phyloP scores from a whole-genome alignment of 1,284 basidiomycete species.

The Albatrellus sp. region DNA sequence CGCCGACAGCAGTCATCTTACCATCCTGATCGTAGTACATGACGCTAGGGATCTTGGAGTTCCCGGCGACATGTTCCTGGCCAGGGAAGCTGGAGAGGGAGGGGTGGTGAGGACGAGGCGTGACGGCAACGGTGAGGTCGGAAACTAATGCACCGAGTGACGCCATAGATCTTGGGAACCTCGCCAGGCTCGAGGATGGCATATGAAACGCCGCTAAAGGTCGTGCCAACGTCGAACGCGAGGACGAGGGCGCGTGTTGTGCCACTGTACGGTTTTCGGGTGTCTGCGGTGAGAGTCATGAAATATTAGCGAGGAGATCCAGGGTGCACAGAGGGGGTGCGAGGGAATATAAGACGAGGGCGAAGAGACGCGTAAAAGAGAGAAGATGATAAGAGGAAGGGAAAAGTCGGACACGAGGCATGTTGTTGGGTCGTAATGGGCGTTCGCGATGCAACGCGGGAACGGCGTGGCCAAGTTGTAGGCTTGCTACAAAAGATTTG shows the following conservation, averaged over 20 bases:
- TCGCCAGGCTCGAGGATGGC: constrained; percentile 64
- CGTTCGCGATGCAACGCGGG: too few species aligned
- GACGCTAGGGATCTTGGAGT: constrained; percentile 67
- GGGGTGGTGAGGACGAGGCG: not conserved
- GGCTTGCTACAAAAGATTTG: too few species aligned
- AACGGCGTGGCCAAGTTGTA: too few species aligned
- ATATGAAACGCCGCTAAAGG: constrained; percentile 66
- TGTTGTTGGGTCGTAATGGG: too few species aligned
- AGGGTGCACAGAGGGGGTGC: not conserved
- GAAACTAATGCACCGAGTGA: constrained; percentile 42
- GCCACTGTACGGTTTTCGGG: constrained; percentile 61
- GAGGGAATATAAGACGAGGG: not conserved
- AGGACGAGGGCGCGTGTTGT: constrained; percentile 50
- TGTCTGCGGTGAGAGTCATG: constrained; percentile 30
- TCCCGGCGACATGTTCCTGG: constrained; percentile 74
- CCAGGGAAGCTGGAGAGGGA: constrained; percentile 47
- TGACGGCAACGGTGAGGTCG: too few species aligned
- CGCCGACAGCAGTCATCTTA: constrained; percentile 55
- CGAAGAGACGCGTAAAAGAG: constrained; percentile 2
- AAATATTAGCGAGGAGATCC: constrained; percentile 1
- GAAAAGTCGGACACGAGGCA: constrained; percentile 11
- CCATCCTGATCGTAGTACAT: constrained; percentile 59
- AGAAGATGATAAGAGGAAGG: constrained; percentile 1
- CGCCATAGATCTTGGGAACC: constrained; percentile 60
- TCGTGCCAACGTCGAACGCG: constrained; percentile 67